Conservation (phyloP, 345 rosid genomes). For the Salix dunnii region DNA sequence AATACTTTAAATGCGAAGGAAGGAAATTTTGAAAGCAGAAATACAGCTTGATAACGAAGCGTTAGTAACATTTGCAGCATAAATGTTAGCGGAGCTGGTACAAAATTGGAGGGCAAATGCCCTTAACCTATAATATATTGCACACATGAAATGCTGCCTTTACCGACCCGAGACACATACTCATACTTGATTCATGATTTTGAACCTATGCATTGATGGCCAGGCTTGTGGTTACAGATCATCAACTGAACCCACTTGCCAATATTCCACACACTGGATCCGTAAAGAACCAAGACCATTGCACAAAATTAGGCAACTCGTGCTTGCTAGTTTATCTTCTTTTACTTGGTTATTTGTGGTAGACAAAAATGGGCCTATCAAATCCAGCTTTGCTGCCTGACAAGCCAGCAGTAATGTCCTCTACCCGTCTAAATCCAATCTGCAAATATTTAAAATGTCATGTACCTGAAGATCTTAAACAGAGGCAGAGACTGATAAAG, state of each 20-base stretch:
- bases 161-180: background rate
- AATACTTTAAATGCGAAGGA: too few species aligned
- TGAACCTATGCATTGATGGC: too few species aligned
- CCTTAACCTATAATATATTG: too few species aligned
- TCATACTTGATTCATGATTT: too few species aligned
- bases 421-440: conserved; percentile 86
- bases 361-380: conserved; percentile 70
- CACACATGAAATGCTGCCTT: background rate
- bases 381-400: conserved; percentile 70
- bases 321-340: background rate
- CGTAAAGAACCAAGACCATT: too few species aligned
- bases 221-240: background rate
- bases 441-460: conserved; percentile 28
- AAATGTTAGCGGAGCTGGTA: too few species aligned
- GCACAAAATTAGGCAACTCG: background rate
- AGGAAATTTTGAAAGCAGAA: too few species aligned
- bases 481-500: background rate
- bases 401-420: conserved; percentile 62
- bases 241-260: background rate
- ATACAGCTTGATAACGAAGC: too few species aligned
- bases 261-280: background rate
- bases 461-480: background rate
- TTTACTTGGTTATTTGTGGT: conserved; percentile 45
- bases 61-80: too few species aligned
- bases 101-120: too few species aligned